Base-by-base conservation (phyloP, 176 grass and related monocot species). In the Zoysia japonica region DNA sequence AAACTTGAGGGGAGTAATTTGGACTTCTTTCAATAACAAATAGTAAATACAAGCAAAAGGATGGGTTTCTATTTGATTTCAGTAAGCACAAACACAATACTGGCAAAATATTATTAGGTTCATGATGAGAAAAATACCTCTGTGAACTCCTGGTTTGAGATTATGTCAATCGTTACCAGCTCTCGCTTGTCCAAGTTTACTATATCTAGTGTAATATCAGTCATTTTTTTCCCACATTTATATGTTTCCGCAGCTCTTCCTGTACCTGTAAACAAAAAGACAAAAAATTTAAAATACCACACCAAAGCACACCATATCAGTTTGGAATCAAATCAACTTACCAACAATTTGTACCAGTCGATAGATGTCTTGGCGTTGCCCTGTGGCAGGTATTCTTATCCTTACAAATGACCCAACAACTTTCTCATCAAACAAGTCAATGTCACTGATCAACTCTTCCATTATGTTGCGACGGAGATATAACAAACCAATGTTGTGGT, bases 91-190 rank as follows among this genome's bases (percentile, higher is more conserved):
- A 53, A 75, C 16, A 7, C 14, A 44, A 68, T 41, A 55, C 15
- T 41, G 41, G 12, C 42, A 84, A 41, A 78, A 48, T 76, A 72
- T 42, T 35, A 48, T 45, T 45, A 28, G 41, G 76, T 75, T 71
- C 14, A 2, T 65, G 36, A 19, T 39, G 65, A 78, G 73, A 83
- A 54, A 70, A 75, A 87, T 85, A 99, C 96, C 92, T 99, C 96
- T 35, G 86, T 96, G 74, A 99, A 99, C 47, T 99, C 96, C 74
- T 99, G 96, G 86, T 99, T 99, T 78, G 96, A 99, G 43, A 94
- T 93, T 71, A 91, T 99, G 85, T 99, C 96, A 89, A 99, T 68
- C 75, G 90, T 95, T 79, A 99, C 94, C 80, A 85, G 36, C 82
- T 99, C 96, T 47, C 78, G 88, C 79, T 93, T 99, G 86, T 99